Evolutionary conservation across 306 rosid species (phyloP).

Genomic region (Vachellia pachyceras): DNA sequence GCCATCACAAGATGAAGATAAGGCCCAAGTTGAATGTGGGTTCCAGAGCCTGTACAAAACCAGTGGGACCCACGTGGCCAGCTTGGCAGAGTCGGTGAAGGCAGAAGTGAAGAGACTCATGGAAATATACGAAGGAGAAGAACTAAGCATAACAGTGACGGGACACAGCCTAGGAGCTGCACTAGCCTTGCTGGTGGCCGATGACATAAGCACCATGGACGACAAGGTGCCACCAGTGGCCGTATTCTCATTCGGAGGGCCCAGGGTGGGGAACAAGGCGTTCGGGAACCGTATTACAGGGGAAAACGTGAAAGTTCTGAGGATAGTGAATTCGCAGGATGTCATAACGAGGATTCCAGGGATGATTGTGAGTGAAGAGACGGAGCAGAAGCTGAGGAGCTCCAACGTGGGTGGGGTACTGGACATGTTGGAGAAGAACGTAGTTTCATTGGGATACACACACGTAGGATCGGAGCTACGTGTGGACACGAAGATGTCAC

Average conservation of each 20-base stretch:
- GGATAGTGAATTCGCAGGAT: constrained; percentile 88
- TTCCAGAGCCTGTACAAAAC: constrained; percentile 80
- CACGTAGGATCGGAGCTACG: constrained; percentile 84
- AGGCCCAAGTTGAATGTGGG: constrained; percentile 79
- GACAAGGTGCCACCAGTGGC: constrained; percentile 67
- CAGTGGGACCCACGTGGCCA: constrained; percentile 67
- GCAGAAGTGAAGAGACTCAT: constrained; percentile 63
- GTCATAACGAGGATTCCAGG: constrained; percentile 81
- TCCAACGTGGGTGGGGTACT: constrained; percentile 44
- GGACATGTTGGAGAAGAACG: constrained; percentile 44
- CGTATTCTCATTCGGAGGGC: constrained; percentile 88
- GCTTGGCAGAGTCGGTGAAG: constrained; percentile 71
- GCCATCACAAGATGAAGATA: not conserved
- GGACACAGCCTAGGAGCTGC: constrained; percentile 95
- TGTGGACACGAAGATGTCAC: constrained; percentile 87
- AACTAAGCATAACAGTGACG: constrained; percentile 73
- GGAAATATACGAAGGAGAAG: constrained; percentile 70
- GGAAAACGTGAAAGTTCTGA: constrained; percentile 64
- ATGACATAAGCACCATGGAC: constrained; percentile 53
- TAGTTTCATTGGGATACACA: constrained; percentile 58
- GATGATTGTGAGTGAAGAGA: constrained; percentile 54
- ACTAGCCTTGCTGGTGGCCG: constrained; percentile 75
- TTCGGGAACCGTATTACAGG: constrained; percentile 53
- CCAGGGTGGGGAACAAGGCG: constrained; percentile 76
- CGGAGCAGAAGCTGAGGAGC: constrained; percentile 47